These are phyloP conservation scores for Jackrogersella multiformis DNA, from an alignment of 495 filamentous ascomycete genomes.

Conservation along the genomic window DNA sequence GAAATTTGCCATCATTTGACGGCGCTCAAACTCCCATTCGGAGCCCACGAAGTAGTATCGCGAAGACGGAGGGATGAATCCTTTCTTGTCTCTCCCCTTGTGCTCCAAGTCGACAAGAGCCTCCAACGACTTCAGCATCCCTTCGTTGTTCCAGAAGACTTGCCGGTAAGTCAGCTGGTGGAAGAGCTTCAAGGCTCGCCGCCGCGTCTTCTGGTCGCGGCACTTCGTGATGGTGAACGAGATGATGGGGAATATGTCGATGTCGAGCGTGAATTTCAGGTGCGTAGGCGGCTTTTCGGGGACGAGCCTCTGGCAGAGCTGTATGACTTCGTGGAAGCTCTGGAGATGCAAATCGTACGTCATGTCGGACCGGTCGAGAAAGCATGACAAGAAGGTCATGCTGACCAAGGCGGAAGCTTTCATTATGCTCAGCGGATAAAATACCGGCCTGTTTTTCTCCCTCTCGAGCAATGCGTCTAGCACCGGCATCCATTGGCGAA, in stretches of 20 bases:
- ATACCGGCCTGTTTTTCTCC: conserved; percentile 10
- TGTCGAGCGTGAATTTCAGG: conserved; percentile 31
- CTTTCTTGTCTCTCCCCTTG: conserved; percentile 26
- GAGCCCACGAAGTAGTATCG: conserved; percentile 36
- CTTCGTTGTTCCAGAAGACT: conserved; percentile 36
- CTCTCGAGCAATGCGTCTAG: conserved; percentile 17
- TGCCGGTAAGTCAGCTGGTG: conserved; percentile 30
- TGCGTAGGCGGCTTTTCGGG: conserved; percentile 19
- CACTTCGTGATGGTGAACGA: conserved; percentile 36
- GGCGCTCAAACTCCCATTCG: conserved; percentile 32
- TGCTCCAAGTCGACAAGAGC: conserved; percentile 35
- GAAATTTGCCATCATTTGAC: conserved; percentile 35
- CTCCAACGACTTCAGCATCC: conserved; percentile 28
- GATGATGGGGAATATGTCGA: conserved; percentile 37
- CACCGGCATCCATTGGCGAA: conserved; percentile 30
- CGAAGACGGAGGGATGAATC: conserved; percentile 34
- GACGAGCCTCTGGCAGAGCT: conserved; percentile 25
- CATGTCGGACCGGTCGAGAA: conserved; percentile 34
- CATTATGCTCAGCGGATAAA: conserved; percentile 27
- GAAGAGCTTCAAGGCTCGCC: conserved; percentile 28
- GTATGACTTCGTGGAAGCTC: conserved; percentile 30
- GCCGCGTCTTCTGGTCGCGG: conserved; percentile 30
- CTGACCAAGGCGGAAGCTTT: conserved; percentile 23
- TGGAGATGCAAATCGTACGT: conserved; percentile 31
- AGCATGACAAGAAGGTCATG: conserved; percentile 37